phyloP scores from a whole-genome alignment of 257 asterid species.

The Fraxinus anomala region DNA sequence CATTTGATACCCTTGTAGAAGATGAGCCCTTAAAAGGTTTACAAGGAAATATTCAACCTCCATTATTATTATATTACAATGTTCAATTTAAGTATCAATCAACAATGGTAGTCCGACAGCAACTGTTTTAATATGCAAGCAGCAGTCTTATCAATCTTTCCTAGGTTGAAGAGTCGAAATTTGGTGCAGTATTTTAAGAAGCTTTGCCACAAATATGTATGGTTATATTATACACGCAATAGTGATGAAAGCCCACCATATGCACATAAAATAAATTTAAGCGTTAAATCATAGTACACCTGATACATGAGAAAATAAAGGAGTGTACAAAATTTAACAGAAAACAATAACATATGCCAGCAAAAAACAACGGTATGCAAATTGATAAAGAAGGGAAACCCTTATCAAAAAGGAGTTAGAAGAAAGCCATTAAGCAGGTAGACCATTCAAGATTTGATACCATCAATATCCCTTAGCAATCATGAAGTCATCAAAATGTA shows the following conservation, averaged over 20 bases:
- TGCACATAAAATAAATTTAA: not conserved
- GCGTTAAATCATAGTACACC: not conserved
- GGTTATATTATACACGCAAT: not conserved
- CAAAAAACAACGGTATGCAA: not conserved
- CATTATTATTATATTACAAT: not conserved
- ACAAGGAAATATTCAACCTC: not conserved
- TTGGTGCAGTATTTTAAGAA: not conserved
- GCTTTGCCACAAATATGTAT: not conserved
- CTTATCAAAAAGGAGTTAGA: not conserved
- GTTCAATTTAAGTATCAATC: not conserved
- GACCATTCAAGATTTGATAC: not conserved
- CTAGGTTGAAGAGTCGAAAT: not conserved
- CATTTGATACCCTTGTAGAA: not conserved
- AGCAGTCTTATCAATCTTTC: not conserved
- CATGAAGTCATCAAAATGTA: not conserved
- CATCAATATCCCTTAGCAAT: not conserved
- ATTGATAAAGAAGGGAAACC: conserved; percentile 4
- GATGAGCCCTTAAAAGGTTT: not conserved
- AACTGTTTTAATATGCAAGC: not conserved
- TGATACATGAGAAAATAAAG: not conserved
- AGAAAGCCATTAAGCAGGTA: not conserved
- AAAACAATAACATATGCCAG: not conserved
- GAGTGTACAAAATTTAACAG: not conserved
- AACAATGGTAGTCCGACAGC: not conserved
- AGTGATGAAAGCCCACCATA: not conserved